These are phyloP conservation scores for Handroanthus guayacan DNA, from an alignment of 257 asterid genomes.

Conservation along the genomic window DNA sequence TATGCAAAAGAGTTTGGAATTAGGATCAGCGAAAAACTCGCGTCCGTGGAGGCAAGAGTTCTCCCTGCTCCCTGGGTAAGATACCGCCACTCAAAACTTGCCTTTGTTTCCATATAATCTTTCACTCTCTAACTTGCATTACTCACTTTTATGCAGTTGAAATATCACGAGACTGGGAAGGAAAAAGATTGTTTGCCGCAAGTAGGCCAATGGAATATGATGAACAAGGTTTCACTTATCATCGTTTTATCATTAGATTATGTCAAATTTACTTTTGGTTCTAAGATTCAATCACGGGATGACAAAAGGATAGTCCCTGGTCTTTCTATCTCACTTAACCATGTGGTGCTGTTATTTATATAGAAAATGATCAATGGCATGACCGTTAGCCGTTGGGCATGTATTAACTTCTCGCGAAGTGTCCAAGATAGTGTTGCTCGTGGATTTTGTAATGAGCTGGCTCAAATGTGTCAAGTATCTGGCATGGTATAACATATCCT, in stretches of 20 bases:
- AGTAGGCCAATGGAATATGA: slow-evolving; percentile 99
- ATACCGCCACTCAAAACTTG: slow-evolving; percentile 8
- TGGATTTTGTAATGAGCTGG: slow-evolving; percentile 91
- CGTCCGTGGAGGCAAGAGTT: slow-evolving; percentile 95
- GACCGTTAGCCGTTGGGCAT: slow-evolving; percentile 97
- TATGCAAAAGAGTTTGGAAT: slow-evolving; percentile 97
- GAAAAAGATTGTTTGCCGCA: slow-evolving; percentile 98
- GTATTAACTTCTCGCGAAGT: slow-evolving; percentile 94
- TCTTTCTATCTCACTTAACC: not conserved
- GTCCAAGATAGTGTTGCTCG: slow-evolving; percentile 98
- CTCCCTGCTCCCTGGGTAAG: slow-evolving; percentile 99
- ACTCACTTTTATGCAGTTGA: slow-evolving; percentile 58
- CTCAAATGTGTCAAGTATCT: slow-evolving; percentile 98
- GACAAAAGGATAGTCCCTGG: not conserved
- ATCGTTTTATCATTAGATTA: not conserved
- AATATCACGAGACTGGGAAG: slow-evolving; percentile 92
- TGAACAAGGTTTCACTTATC: slow-evolving; percentile 76
- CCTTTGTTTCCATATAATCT: not conserved
- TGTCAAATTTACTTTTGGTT: not conserved
- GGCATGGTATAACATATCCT: slow-evolving; percentile 73
- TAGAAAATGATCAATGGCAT: slow-evolving; percentile 99
- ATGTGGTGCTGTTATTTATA: slow-evolving; percentile 15
- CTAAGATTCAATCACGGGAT: not conserved
- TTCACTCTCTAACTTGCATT: slow-evolving; percentile 29
- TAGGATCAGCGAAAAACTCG: slow-evolving; percentile 79